phyloP scores from a whole-genome alignment of 345 rosid genomes.

The Eucalyptus marginata region DNA sequence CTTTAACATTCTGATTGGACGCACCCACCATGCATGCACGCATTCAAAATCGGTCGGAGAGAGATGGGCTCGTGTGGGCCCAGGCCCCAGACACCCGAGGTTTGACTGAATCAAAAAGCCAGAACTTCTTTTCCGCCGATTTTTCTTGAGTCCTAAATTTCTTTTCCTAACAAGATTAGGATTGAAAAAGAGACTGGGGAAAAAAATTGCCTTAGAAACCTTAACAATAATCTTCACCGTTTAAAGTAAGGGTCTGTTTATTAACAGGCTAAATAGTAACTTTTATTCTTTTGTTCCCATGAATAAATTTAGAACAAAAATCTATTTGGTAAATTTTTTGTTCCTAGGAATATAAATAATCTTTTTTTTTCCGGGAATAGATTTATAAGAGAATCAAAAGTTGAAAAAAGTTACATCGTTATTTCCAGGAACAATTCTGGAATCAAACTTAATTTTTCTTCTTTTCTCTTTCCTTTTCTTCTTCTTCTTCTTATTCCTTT shows the following conservation, averaged over 20 bases:
- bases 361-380: fast-evolving
- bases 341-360: fast-evolving
- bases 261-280: too few species aligned
- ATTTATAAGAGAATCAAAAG: fast-evolving
- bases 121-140: background rate
- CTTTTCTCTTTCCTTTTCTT: too few species aligned
- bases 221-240: background rate
- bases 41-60: background rate
- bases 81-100: background rate
- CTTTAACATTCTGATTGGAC: background rate
- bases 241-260: background rate
- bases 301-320: fast-evolving
- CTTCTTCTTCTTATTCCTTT: too few species aligned
- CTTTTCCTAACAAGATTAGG: background rate
- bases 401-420: too few species aligned
- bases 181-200: background rate
- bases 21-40: background rate
- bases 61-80: background rate
- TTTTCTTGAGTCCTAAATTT: background rate
- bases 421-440: too few species aligned
- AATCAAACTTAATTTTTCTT: too few species aligned
- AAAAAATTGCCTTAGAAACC: background rate
- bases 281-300: fast-evolving
- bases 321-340: fast-evolving
- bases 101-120: background rate